Conservation (phyloP, 2,329 filamentous ascomycete genomes). For the Xylariaceae sp. region DNA sequence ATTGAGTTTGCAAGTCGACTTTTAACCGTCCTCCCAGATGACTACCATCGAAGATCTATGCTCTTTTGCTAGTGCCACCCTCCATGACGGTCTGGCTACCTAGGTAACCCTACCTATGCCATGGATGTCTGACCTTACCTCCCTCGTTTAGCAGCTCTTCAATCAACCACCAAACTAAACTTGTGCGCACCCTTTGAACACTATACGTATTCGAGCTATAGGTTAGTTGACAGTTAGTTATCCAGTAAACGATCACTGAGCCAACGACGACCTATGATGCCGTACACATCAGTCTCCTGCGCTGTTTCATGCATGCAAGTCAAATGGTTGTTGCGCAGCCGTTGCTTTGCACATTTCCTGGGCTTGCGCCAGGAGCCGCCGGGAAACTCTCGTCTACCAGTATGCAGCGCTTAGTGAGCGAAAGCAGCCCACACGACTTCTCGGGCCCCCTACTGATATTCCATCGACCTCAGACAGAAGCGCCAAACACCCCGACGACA, state of each 20-base stretch:
- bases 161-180: constrained; percentile 18
- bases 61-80: constrained; percentile 9
- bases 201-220: too few species aligned
- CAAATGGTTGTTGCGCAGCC: constrained; percentile 27
- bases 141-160: constrained; percentile 7
- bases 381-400: constrained; percentile 12
- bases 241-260: constrained; percentile 3
- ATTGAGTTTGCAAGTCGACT: constrained; percentile 4
- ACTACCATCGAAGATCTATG: constrained; percentile 15
- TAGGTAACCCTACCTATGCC: too few species aligned
- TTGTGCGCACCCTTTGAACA: too few species aligned
- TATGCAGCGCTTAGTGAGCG: constrained; percentile 1
- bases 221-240: neutral
- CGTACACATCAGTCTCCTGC: constrained; percentile 26
- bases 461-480: neutral
- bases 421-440: constrained; percentile 2
- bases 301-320: constrained; percentile 30
- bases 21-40: constrained; percentile 7
- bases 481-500: neutral
- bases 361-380: constrained; percentile 9
- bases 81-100: constrained; percentile 12
- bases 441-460: too few species aligned
- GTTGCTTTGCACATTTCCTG: constrained; percentile 11
- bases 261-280: constrained; percentile 25
- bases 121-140: neutral